Evolutionary conservation across 1,284 basidiomycete genomes (phyloP).

Genomic region (Cutaneotrichosporon cavernicola): DNA sequence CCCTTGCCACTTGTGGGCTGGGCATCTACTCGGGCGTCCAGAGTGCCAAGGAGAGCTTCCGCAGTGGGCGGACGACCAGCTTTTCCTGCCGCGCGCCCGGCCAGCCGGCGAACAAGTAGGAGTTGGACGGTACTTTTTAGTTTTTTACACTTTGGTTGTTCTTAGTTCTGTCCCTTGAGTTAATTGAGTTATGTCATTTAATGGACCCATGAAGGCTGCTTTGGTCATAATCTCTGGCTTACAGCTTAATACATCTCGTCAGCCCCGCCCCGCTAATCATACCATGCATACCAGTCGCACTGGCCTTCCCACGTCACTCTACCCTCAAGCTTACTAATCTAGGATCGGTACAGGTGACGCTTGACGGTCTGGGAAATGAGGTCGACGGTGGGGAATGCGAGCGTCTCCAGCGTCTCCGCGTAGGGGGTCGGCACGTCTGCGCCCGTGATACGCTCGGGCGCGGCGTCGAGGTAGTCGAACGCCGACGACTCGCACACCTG

Average conservation of each 20-base stretch:
- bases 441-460: constrained; percentile 95
- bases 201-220: background rate
- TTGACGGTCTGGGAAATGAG: constrained; percentile 87
- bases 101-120: constrained; percentile 15
- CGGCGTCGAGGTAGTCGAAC: constrained; percentile 95
- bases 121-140: background rate
- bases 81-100: constrained; percentile 28
- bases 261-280: background rate
- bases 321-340: constrained; percentile 9
- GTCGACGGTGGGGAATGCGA: constrained; percentile 87
- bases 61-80: constrained; percentile 10
- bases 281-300: background rate
- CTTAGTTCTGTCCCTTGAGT: background rate
- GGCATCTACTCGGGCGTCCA: constrained; percentile 24
- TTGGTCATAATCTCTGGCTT: background rate
- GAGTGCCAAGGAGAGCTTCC: constrained; percentile 15
- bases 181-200: background rate
- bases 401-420: constrained; percentile 78
- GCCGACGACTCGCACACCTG: constrained; percentile 94
- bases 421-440: constrained; percentile 95
- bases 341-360: constrained; percentile 67
- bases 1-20: constrained; percentile 16
- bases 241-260: background rate
- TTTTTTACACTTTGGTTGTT: background rate
- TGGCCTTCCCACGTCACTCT: background rate